Evolutionary conservation across 129 eudicot genomes (phyloP).

Genomic region (Artemisia annua): DNA sequence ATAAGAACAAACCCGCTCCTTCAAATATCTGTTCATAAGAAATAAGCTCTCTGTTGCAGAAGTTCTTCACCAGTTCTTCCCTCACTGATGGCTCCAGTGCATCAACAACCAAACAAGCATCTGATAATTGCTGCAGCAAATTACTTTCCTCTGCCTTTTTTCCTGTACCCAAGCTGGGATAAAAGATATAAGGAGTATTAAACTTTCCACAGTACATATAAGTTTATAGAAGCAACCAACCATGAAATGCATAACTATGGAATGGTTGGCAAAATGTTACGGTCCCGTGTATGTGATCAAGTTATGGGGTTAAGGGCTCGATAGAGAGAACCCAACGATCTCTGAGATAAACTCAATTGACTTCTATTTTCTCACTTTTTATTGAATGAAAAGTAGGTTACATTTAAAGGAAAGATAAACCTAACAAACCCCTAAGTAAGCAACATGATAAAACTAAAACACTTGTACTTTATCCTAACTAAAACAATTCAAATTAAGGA

Average conservation of each 20-base stretch:
- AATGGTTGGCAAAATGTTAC: too few relatives aligned
- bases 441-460: too few relatives aligned
- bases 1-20: slow-evolving; percentile 79
- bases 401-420: too few relatives aligned
- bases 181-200: slow-evolving; percentile 17
- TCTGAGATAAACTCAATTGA: too few relatives aligned
- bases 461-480: too few relatives aligned
- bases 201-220: slow-evolving; percentile 24
- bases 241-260: not conserved
- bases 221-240: not conserved
- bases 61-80: slow-evolving; percentile 85
- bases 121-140: slow-evolving; percentile 78
- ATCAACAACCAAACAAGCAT: slow-evolving; percentile 96
- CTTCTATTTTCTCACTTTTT: too few relatives aligned
- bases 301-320: too few relatives aligned
- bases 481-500: too few relatives aligned
- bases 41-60: slow-evolving; percentile 85
- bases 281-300: too few relatives aligned
- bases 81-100: slow-evolving; percentile 96
- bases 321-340: too few relatives aligned
- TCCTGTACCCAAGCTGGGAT: slow-evolving; percentile 91
- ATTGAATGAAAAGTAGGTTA: too few relatives aligned
- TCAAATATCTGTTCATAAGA: slow-evolving; percentile 93
- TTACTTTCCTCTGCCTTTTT: slow-evolving; percentile 74
- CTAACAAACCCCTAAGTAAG: too few relatives aligned